Evolutionary conservation across 805 yeast genomes (phyloP), one percentile per base, ranked within the genome.

Genomic region (Teunomyces gatunensis): DNA sequence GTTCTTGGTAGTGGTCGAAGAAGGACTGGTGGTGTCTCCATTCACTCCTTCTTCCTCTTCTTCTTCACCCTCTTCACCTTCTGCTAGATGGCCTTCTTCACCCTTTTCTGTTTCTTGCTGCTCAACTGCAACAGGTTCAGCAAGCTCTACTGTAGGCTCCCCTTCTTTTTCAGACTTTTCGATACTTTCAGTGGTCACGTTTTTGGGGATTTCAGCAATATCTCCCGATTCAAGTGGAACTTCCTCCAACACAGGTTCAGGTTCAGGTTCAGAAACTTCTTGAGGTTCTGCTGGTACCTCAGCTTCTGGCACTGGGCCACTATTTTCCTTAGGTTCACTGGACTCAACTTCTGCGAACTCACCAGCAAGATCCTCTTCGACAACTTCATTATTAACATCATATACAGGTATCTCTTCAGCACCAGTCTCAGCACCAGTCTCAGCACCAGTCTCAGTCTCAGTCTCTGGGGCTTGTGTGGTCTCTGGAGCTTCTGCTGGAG

Each of bases 1-100:
- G 11, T 37, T 44, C 44, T 25, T 29, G 15, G 41, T 15, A 15
- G 36, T 12, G 9, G 45, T n/a, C 6, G 34, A 32, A 32, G 34
- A 13, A 13, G 18, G 34, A 32, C 10, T 32, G 4, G 18, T 32
- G 17, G 5, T 32, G 11, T 32, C 34, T 13, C 17, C 18, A 4
- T 32, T 23, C 13, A 18, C 17, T 6, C 21, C 15, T 11, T 17
- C 13, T 6, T 5, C 39, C 4, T 43, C 40, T 29, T 20, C 49
- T 44, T 47, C n/a, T 30, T 45, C 51, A 37, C 23, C 28, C 18
- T 11, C 37, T 6, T 40, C 37, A 7, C 32, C 47, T n/a, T 39
- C 34, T 5, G 18, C 28, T 13, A 11, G 18, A 5, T 18, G 27
- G 12, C 7, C 20, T 30, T 30, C 36, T 10, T 42, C 25, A 15